Evolutionary conservation across 495 filamentous ascomycete genomes (phyloP).

Genomic region (Bacidia rubella): DNA sequence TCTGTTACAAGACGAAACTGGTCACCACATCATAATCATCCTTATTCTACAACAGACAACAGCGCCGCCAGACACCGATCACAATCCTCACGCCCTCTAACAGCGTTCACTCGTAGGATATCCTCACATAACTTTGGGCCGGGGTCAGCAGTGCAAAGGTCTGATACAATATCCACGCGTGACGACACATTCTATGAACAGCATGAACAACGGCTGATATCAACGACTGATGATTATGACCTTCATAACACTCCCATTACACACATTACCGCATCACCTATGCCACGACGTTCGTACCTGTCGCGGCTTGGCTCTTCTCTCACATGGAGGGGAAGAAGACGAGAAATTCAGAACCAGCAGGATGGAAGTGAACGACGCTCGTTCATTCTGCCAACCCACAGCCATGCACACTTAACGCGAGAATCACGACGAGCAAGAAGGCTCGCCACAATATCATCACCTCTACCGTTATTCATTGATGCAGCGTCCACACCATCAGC

Average conservation of each 20-base stretch:
- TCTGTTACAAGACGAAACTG: neutral
- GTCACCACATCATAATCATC: neutral
- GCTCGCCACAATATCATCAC: slow-evolving; percentile 18
- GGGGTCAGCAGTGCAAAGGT: neutral
- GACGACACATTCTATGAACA: slow-evolving; percentile 20
- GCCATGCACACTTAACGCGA: neutral
- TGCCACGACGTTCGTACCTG: slow-evolving; percentile 37
- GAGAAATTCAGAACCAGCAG: slow-evolving; percentile 31
- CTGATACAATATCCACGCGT: slow-evolving; percentile 12
- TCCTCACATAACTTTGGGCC: slow-evolving; percentile 11
- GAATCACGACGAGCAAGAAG: slow-evolving; percentile 18
- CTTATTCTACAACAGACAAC: neutral
- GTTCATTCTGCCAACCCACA: neutral
- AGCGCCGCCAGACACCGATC: neutral
- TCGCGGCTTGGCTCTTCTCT: slow-evolving; percentile 38
- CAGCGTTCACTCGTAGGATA: slow-evolving; percentile 20
- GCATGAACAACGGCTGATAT: slow-evolving; percentile 18
- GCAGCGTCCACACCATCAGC: slow-evolving; percentile 16
- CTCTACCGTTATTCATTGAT: slow-evolving; percentile 16
- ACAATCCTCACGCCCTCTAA: slow-evolving; percentile 11
- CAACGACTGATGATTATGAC: slow-evolving; percentile 16
- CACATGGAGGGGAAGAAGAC: slow-evolving; percentile 35
- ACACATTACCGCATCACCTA: slow-evolving; percentile 22
- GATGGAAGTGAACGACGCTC: slow-evolving; percentile 4
- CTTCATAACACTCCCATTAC: slow-evolving; percentile 19